These are phyloP conservation scores for Aspergillus clavatus DNA, from an alignment of 2,329 filamentous ascomycete genomes.

Conservation along the genomic window DNA sequence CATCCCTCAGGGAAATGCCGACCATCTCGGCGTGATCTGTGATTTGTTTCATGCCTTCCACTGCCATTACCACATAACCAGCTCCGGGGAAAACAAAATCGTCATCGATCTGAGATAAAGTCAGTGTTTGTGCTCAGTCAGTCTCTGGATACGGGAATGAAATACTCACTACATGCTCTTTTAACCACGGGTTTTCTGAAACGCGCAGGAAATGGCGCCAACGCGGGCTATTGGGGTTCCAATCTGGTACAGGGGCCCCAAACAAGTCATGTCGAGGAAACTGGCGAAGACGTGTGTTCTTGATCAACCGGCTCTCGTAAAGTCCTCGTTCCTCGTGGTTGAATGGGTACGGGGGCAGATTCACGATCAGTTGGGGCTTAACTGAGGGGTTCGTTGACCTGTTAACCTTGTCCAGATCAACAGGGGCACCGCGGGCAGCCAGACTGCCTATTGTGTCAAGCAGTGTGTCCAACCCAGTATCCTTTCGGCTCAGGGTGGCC, in stretches of 20 bases:
- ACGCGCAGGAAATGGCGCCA: slow-evolving; percentile 20
- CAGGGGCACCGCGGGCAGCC: neutral
- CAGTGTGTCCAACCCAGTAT: neutral
- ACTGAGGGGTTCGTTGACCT: neutral
- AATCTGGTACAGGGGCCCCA: neutral
- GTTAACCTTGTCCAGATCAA: slow-evolving; percentile 1
- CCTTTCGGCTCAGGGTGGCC: neutral
- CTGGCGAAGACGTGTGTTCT: neutral
- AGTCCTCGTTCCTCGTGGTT: slow-evolving; percentile 9
- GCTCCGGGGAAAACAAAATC: no score
- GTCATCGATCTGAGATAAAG: no score
- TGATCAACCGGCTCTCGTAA: slow-evolving; percentile 4
- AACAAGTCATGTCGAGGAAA: neutral
- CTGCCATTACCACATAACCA: no score
- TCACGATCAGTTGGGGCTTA: neutral
- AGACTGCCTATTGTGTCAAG: slow-evolving; percentile 3
- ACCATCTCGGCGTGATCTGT: no score
- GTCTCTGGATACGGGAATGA: slow-evolving; percentile 14
- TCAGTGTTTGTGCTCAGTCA: no score
- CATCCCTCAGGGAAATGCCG: no score
- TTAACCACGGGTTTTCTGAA: slow-evolving; percentile 23
- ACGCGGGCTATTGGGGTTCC: slow-evolving; percentile 4
- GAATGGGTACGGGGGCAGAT: slow-evolving; percentile 12
- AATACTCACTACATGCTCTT: slow-evolving; percentile 19
- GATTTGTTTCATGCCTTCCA: no score